Evolutionary conservation across 2,329 filamentous ascomycete genomes (phyloP).

Genomic region (Alternaria tenuissima): DNA sequence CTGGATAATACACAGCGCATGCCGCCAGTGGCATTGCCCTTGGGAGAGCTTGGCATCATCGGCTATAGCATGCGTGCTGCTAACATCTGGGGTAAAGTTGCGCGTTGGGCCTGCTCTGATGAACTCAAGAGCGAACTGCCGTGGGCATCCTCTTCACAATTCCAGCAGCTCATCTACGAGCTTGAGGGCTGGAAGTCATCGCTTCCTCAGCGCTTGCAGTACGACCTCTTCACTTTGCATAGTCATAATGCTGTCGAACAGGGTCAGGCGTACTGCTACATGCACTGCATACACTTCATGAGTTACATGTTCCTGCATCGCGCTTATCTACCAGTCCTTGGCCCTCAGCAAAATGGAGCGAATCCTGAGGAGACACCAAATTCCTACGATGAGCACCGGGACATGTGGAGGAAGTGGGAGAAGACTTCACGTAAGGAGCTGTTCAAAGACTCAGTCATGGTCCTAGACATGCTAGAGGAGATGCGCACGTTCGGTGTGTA

Average conservation of each 20-base stretch:
- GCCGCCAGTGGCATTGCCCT: conserved; percentile 36
- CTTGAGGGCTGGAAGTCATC: conserved; percentile 49
- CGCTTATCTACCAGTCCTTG: conserved; percentile 51
- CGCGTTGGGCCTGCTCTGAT: conserved; percentile 51
- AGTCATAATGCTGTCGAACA: conserved; percentile 54
- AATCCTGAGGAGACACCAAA: conserved; percentile 41
- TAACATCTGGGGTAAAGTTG: conserved; percentile 54
- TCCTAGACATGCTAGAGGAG: conserved; percentile 53
- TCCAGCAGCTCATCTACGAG: conserved; percentile 46
- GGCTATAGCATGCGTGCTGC: conserved; percentile 51
- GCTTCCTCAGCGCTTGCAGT: conserved; percentile 47
- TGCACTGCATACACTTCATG: conserved; percentile 55
- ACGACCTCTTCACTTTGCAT: conserved; percentile 50
- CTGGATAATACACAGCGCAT: conserved; percentile 44
- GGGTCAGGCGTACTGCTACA: conserved; percentile 53
- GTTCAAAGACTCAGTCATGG: conserved; percentile 48
- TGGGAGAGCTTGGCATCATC: conserved; percentile 51
- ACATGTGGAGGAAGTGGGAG: conserved; percentile 50
- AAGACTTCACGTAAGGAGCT: conserved; percentile 47
- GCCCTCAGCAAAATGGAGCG: conserved; percentile 39
- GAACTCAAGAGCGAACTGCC: conserved; percentile 49
- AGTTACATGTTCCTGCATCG: conserved; percentile 53
- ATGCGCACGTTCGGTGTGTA: conserved; percentile 53
- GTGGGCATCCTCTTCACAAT: conserved; percentile 48
- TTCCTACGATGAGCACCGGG: conserved; percentile 43